Percentiles rank a stretch among this genome's conserved stretches.
Evolutionary conservation across 768 basidiomycete genomes (phyloP).

Genomic region (Pulveroboletus frians): DNA sequence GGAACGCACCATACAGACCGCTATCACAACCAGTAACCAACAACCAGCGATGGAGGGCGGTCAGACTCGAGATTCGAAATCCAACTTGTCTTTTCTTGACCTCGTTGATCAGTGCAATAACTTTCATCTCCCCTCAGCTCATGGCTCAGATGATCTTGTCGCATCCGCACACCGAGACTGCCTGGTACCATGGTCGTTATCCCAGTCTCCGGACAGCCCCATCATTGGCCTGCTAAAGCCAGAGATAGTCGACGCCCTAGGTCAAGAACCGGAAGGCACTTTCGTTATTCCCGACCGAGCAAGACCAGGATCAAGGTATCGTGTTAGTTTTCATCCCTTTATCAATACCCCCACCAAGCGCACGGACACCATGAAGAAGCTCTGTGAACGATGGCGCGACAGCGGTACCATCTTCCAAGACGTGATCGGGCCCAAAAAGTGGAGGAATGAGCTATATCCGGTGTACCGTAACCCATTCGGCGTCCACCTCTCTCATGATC

Average conservation of each 20-base stretch:
- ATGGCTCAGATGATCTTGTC: slow-evolving; percentile 20
- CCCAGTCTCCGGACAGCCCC: slow-evolving; percentile 45
- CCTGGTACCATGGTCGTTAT: slow-evolving; percentile 54
- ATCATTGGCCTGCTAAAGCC: slow-evolving; percentile 60
- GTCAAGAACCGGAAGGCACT: slow-evolving; percentile 39
- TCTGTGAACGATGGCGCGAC: slow-evolving; percentile 77
- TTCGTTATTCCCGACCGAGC: slow-evolving; percentile 40
- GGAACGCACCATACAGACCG: not conserved
- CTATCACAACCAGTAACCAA: not conserved
- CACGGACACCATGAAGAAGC: slow-evolving; percentile 53
- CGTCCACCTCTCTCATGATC: slow-evolving; percentile 33
- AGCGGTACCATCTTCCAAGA: slow-evolving; percentile 48
- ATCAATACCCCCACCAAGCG: slow-evolving; percentile 55
- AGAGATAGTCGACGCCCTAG: slow-evolving; percentile 49
- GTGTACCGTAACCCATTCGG: slow-evolving; percentile 70
- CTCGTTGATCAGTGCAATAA: slow-evolving; percentile 72
- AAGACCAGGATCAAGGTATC: slow-evolving; percentile 18
- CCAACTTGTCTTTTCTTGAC: slow-evolving; percentile 47
- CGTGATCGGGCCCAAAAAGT: slow-evolving; percentile 69
- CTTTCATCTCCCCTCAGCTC: slow-evolving; percentile 38
- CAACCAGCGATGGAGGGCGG: slow-evolving; percentile 3
- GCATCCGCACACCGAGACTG: slow-evolving; percentile 33
- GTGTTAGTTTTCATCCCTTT: slow-evolving; percentile 47
- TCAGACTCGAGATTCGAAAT: not conserved
- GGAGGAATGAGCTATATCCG: slow-evolving; percentile 83